Base-by-base conservation (phyloP, 257 asterid species). In the Misopates orontium region DNA sequence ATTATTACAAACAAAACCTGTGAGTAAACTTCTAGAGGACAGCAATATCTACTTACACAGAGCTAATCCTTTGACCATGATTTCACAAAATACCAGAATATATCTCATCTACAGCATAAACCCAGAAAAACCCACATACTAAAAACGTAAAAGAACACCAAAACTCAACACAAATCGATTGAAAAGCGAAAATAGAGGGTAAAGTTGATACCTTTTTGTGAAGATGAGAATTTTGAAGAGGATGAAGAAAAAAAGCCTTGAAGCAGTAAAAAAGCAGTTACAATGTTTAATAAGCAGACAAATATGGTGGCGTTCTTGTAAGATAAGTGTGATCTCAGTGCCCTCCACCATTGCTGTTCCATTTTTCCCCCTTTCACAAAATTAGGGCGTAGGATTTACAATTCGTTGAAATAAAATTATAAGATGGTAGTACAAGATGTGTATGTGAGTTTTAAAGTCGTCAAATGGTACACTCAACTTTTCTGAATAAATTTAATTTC, bases 271-370 rank as follows among this genome's bases (percentile, higher is more conserved):
- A 90, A 78, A 62, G 79, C 82, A 14, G 90, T 70, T 69, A 88
- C 49, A 47, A 85, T 47, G 75, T 93, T 93, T 82, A 85, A 68
- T 14, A 80, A 71, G 83, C 90, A 90, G 82, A 88, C 82, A 5
- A 78, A 20, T 22, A 88, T 72, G 14, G 99, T 93, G 1, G 99
- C 99, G 62, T 86, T 87, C 82, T 82, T 93, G 87, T 77, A 93
- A 28, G 95, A 74, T 11, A 87, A 64, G 67, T 85, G 73, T 8
- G 77, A 79, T 78, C 75, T 85, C 64, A 77, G 56, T 24, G 79
- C 65, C 69, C 87, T 84, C 95, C 89, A 80, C 91, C 82, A 78
- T 57, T 72, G 95, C 8, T 80, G 91, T 31, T 72, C 89, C 76
- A 88, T 91, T 77, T 69, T 19, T 7, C 40, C 51, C 51, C 19